These are phyloP conservation scores for Fusarium sp. DNA, from an alignment of 2,329 filamentous ascomycete species.

Conservation along the genomic window DNA sequence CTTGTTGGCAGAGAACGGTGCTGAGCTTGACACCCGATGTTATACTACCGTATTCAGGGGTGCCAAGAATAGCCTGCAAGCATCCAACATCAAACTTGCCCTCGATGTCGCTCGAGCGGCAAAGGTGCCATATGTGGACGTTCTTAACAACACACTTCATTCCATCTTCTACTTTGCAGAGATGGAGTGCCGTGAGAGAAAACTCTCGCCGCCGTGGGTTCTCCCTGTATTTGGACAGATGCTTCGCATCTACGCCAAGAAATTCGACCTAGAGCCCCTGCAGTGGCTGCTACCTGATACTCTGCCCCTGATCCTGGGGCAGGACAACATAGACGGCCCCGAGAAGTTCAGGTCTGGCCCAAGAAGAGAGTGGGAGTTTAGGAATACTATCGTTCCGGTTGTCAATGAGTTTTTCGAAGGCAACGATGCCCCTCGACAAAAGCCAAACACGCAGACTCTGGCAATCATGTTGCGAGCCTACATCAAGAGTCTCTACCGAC, in stretches of 20 bases:
- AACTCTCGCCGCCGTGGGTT: constrained; percentile 51
- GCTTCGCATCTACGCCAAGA: constrained; percentile 64
- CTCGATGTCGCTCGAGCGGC: constrained; percentile 64
- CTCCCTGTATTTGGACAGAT: constrained; percentile 62
- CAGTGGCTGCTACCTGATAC: constrained; percentile 57
- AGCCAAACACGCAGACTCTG: constrained; percentile 59
- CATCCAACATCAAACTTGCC: constrained; percentile 62
- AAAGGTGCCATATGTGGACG: constrained; percentile 55
- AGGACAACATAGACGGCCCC: constrained; percentile 38
- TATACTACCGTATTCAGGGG: constrained; percentile 80
- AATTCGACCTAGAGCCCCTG: constrained; percentile 64
- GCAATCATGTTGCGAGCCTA: constrained; percentile 65
- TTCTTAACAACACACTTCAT: constrained; percentile 62
- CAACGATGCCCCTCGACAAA: constrained; percentile 44
- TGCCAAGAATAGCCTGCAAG: constrained; percentile 72
- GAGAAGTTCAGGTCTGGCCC: constrained; percentile 45
- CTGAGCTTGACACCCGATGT: constrained; percentile 76
- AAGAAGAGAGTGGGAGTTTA: constrained; percentile 50
- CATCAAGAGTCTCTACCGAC: constrained; percentile 57
- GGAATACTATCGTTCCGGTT: constrained; percentile 53
- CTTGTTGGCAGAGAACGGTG: constrained; percentile 58
- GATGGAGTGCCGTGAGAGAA: constrained; percentile 55
- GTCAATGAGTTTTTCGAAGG: constrained; percentile 52
- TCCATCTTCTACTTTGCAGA: constrained; percentile 63
- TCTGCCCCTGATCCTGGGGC: constrained; percentile 51